Evolutionary conservation across 2,329 filamentous ascomycete genomes (phyloP), one percentile per base, ranked within the genome.

Genomic region (Ascochyta pisi): DNA sequence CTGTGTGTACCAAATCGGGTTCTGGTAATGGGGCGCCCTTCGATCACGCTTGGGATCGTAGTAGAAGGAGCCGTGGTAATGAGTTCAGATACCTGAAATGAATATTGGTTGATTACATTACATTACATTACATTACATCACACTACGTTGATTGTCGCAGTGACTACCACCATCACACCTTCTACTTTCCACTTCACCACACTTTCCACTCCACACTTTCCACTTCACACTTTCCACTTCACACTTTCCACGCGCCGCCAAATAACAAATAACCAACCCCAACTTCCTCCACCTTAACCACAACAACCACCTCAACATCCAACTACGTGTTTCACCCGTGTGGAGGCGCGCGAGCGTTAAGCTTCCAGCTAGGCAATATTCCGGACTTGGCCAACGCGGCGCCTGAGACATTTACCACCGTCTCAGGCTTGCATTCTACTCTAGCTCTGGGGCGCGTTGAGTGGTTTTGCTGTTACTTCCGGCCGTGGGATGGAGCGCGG

Each of bases 41-140:
- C 50, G 60, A 66, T 63, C 46, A 60, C 60, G 57, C 54, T 60
- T 60, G 66, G 57, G 67, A 66, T 62, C 64, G 65, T 69, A 58
- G 58, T 56, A 61, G 51, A 64, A 64, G 67, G 61, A 60, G 68
- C 65, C 64, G 63, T 67, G 54, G 62, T 69, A 70, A 70, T 71
- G 68, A 66, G 62, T 63, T 64, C 64, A 64, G 61, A 62, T 65
- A 61, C 54, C 56, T 58, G 49, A 24, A 64, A 66, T 58, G 58
- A 62, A 60, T 57, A 60, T 51, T 40, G 46, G 37, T 46, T 56
- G 41, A 50, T 38, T 10, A 29, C 27, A 29, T 9, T 29, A 10
- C 7, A 50, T 38, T 10, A 29, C 27, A 29, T 9, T 29, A 10
- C 7, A 29, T 10, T 10, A 29, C 19, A 3, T 19, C 3, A 56